These are phyloP conservation scores for Solanum arcanum DNA, from an alignment of 257 asterid species.

Conservation along the genomic window DNA sequence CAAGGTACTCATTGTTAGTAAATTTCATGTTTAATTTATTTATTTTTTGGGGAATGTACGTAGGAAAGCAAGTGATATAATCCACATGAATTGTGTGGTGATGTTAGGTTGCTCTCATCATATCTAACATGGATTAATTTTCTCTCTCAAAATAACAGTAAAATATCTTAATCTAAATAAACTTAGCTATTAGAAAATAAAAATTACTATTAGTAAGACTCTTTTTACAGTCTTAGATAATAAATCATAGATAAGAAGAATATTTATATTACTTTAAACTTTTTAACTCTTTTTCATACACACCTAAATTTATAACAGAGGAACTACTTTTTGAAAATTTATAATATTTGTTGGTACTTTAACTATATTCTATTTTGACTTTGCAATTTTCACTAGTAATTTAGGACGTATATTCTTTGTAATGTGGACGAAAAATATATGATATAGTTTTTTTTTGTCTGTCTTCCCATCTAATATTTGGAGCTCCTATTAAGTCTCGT, in stretches of 20 bases:
- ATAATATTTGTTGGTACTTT: not conserved
- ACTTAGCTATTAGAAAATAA: not conserved
- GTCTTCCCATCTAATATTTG: rapidly evolving
- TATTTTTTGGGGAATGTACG: not conserved
- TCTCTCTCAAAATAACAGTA: not conserved
- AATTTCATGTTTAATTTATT: not conserved
- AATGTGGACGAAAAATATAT: not conserved
- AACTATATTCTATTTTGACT: too few relatives aligned
- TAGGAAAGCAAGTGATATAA: not conserved
- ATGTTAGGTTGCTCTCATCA: not conserved
- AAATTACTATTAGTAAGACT: not conserved
- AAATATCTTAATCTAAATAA: not conserved
- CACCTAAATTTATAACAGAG: not conserved
- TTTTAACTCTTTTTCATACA: not conserved
- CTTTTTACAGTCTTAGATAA: not conserved
- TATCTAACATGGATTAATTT: not conserved
- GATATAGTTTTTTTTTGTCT: rapidly evolving
- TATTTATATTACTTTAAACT: not conserved
- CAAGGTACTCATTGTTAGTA: not conserved
- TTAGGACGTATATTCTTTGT: not conserved
- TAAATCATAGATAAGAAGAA: not conserved
- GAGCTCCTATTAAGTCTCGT: too few relatives aligned
- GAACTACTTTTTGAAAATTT: not conserved
- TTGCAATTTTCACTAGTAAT: not conserved
- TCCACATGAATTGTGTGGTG: not conserved